Evolutionary conservation across 225 moss, liverwort and hornwort species (phyloP).

Genomic region (Asterella californica): DNA sequence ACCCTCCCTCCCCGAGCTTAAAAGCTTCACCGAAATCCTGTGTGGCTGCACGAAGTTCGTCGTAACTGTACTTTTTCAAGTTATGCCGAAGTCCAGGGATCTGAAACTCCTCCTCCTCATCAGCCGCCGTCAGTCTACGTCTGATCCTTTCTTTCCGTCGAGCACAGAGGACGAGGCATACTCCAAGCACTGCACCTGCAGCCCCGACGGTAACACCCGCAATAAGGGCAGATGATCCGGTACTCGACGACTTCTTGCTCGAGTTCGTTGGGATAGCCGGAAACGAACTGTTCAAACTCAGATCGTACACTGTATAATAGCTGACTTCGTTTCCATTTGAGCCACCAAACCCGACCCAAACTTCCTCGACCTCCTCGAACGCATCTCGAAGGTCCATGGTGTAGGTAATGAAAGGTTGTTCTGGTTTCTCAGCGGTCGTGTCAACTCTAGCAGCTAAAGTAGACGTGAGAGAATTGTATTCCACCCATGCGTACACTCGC

Average conservation of each 20-base stretch:
- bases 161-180: background rate
- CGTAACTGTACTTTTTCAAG: slow-evolving; percentile 34
- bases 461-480: background rate
- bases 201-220: background rate
- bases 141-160: background rate
- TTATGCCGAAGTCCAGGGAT: too few relatives aligned
- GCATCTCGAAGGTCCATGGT: background rate
- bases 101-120: background rate
- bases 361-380: background rate
- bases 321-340: slow-evolving; percentile 11
- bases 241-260: background rate
- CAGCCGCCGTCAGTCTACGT: background rate
- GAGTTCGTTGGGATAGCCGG: background rate
- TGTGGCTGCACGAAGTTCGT: slow-evolving; percentile 51
- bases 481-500: slow-evolving; percentile 12
- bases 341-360: slow-evolving; percentile 27
- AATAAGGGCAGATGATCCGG: background rate
- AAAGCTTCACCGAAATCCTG: slow-evolving; percentile 45
- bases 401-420: background rate
- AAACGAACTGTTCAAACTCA: background rate
- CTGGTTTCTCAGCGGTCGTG: background rate
- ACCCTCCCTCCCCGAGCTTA: slow-evolving; percentile 51
- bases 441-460: background rate
- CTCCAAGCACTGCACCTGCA: background rate
- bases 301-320: slow-evolving; percentile 1